Percentiles rank a stretch among this genome's conserved stretches.
Evolutionary conservation across 345 rosid genomes (phyloP).

Genomic region (Populus davidiana): DNA sequence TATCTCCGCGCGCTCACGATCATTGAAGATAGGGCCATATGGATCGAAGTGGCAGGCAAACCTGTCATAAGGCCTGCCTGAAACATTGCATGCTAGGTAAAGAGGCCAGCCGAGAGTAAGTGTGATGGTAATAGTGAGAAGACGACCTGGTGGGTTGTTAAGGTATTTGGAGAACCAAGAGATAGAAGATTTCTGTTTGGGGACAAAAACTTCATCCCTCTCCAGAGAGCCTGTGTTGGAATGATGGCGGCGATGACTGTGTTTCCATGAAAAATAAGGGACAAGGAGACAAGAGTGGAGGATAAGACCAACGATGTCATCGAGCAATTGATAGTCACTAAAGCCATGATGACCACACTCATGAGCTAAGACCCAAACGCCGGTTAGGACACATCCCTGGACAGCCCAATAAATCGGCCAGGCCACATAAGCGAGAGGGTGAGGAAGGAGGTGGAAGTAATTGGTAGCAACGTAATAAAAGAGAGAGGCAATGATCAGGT

Average conservation of each 20-base stretch:
- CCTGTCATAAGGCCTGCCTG: conserved; percentile 31
- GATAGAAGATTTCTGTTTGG: conserved; percentile 16
- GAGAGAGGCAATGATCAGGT: conserved; percentile 22
- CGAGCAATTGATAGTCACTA: conserved; percentile 27
- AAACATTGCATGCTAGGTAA: conserved; percentile 30
- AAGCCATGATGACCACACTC: conserved; percentile 44
- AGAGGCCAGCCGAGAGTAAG: conserved; percentile 35
- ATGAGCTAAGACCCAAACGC: conserved; percentile 33
- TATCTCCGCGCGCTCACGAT: conserved; percentile 20
- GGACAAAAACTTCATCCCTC: conserved; percentile 32
- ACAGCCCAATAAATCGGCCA: conserved; percentile 37
- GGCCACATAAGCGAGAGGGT: conserved; percentile 20
- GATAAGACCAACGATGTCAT: conserved; percentile 26
- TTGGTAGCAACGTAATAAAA: conserved; percentile 26
- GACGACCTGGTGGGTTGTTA: conserved; percentile 29
- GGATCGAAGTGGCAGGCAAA: conserved; percentile 36
- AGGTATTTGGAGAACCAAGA: conserved; percentile 29
- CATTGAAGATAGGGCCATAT: conserved; percentile 21
- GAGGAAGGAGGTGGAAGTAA: conserved; percentile 35
- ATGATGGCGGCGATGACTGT: conserved; percentile 38
- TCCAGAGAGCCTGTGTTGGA: conserved; percentile 35
- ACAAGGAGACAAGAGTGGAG: conserved; percentile 31
- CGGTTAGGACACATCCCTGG: conserved; percentile 37
- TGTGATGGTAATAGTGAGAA: conserved; percentile 14
- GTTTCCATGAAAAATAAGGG: conserved; percentile 40